Conservation (phyloP, 495 filamentous ascomycete genomes). For the Aspergillus leporis region DNA sequence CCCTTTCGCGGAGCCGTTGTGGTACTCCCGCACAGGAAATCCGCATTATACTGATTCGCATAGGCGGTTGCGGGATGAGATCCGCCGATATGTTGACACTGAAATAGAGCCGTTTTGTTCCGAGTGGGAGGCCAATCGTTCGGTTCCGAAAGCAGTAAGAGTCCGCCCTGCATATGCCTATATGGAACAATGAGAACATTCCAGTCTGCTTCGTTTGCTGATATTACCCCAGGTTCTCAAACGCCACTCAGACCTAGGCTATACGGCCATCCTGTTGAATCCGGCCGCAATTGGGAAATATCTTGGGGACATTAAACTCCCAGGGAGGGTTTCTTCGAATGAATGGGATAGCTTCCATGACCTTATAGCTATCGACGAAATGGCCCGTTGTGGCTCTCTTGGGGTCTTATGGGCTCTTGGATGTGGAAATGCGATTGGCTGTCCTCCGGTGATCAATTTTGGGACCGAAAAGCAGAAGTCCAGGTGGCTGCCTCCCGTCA, state of each 20-base stretch:
- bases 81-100: slow-evolving; percentile 2
- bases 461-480: slow-evolving; percentile 5
- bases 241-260: no score
- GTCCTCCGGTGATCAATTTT: slow-evolving; percentile 7
- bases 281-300: no score
- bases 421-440: neutral
- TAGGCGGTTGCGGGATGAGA: neutral
- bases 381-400: neutral
- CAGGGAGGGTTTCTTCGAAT: no score
- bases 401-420: neutral
- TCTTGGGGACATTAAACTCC: no score
- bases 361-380: neutral
- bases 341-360: slow-evolving; percentile 6
- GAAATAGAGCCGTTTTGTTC: neutral
- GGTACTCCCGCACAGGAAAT: neutral
- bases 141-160: neutral
- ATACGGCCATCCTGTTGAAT: no score
- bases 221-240: no score
- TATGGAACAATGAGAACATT: no score
- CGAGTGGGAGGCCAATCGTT: slow-evolving; percentile 3
- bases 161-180: neutral
- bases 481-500: slow-evolving; percentile 7
- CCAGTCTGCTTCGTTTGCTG: no score
- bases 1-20: slow-evolving; percentile 1
- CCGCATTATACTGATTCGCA: slow-evolving; percentile 6